Evolutionary conservation across 2,329 filamentous ascomycete genomes (phyloP).

Genomic region (Claviceps cyperi): DNA sequence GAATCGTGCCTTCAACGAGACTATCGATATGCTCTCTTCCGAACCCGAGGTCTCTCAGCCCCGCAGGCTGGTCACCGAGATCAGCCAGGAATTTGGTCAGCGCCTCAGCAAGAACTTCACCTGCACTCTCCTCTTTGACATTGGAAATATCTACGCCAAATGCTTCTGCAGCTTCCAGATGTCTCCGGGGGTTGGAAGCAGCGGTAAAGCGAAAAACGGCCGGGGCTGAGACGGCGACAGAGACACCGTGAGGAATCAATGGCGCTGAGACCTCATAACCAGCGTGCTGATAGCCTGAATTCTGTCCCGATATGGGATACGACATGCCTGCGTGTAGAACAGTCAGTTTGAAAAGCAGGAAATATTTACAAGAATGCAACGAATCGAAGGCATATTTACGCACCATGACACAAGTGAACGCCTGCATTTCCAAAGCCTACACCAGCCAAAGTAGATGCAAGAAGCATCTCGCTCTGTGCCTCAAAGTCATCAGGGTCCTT

Average conservation of each 20-base stretch:
- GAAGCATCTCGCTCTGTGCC: slow-evolving; percentile 88
- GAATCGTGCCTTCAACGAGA: slow-evolving; percentile 87
- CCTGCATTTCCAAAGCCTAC: slow-evolving; percentile 97
- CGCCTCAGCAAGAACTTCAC: slow-evolving; percentile 75
- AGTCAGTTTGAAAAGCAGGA: background rate
- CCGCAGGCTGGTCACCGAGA: slow-evolving; percentile 80
- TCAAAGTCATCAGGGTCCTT: slow-evolving; percentile 81
- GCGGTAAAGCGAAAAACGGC: slow-evolving; percentile 91
- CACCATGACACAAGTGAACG: slow-evolving; percentile 61
- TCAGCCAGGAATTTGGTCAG: slow-evolving; percentile 66
- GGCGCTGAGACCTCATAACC: slow-evolving; percentile 68
- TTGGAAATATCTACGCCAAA: slow-evolving; percentile 84
- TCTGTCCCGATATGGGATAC: slow-evolving; percentile 92
- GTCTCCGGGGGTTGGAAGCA: slow-evolving; percentile 80
- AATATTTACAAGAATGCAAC: background rate
- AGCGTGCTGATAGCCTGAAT: slow-evolving; percentile 71
- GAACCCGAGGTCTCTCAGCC: slow-evolving; percentile 75
- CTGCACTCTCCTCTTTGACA: slow-evolving; percentile 79
- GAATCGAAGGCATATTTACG: slow-evolving; percentile 10
- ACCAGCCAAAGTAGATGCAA: slow-evolving; percentile 84
- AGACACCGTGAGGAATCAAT: slow-evolving; percentile 92
- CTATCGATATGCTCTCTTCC: slow-evolving; percentile 58
- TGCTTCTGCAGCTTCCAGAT: slow-evolving; percentile 74
- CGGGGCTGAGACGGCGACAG: slow-evolving; percentile 83
- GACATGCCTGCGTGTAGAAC: slow-evolving; percentile 61